phyloP scores from a whole-genome alignment of 345 rosid genomes.

The Citropsis articulata region DNA sequence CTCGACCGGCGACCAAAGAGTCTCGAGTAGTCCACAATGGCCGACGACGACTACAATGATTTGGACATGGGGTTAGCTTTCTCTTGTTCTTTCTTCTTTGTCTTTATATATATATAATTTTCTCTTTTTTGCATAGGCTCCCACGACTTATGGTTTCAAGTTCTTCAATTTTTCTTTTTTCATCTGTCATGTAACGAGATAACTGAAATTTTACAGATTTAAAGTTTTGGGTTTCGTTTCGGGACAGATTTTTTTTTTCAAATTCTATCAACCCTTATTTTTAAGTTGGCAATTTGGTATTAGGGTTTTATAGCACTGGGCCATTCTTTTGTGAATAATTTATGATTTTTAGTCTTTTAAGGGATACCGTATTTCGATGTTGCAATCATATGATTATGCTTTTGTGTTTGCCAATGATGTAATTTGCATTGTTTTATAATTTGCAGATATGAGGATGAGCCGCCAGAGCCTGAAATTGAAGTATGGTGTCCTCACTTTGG shows the following conservation, averaged over 20 bases:
- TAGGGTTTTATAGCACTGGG: neutral
- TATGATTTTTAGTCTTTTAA: neutral
- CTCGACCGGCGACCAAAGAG: neutral
- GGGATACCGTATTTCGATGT: neutral
- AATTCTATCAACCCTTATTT: neutral
- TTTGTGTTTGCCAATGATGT: neutral
- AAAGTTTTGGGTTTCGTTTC: neutral
- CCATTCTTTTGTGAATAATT: neutral
- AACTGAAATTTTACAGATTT: neutral
- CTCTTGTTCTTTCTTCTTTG: neutral
- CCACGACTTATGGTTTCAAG: neutral
- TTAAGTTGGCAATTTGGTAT: neutral
- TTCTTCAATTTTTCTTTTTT: neutral
- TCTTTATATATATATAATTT: neutral
- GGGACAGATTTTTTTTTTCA: neutral
- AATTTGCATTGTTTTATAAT: neutral
- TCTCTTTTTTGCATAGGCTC: neutral
- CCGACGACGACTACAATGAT: slow-evolving; percentile 73
- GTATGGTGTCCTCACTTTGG: slow-evolving; percentile 29
- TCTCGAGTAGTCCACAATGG: slow-evolving; percentile 42
- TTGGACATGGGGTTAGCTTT: slow-evolving; percentile 49
- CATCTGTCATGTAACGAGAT: neutral
- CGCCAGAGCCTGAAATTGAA: slow-evolving; percentile 80
- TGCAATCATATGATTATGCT: neutral
- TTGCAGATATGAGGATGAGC: slow-evolving; percentile 86